A percentile compares a stretch with the other conserved stretches of the same genome.
Conservation (phyloP, 208 protist species). For the Wallacemonas sp. region DNA sequence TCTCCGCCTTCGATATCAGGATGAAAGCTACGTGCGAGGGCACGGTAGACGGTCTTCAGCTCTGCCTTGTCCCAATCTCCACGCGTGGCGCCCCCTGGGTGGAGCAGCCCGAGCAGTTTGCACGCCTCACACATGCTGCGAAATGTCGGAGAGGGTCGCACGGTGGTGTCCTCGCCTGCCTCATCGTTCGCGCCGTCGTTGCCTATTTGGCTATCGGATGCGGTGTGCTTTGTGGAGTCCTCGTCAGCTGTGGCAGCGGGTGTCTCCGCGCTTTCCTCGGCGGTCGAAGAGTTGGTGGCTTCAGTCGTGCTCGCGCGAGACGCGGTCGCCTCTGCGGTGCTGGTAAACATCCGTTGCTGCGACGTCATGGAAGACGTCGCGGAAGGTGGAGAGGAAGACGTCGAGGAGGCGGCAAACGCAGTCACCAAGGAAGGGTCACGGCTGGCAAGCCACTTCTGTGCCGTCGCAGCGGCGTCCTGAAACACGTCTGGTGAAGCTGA, state of each 20-base stretch:
- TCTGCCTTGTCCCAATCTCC: conserved; percentile 24
- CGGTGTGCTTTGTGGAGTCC: no score
- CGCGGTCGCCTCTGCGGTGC: neutral
- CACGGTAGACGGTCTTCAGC: conserved; percentile 44
- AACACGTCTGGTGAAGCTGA: neutral
- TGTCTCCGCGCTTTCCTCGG: neutral
- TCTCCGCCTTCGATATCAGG: conserved; percentile 39
- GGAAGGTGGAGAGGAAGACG: no score
- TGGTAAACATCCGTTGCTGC: neutral
- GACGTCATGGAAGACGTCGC: neutral
- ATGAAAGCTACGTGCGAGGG: conserved; percentile 35
- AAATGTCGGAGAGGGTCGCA: conserved; percentile 14
- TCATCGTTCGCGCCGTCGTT: neutral
- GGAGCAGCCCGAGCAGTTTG: conserved; percentile 19
- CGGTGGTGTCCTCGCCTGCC: conserved; percentile 1
- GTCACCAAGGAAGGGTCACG: neutral
- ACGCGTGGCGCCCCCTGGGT: conserved; percentile 14
- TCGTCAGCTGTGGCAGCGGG: neutral
- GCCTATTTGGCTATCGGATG: neutral
- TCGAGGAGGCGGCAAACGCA: neutral
- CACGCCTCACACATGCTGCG: conserved; percentile 21
- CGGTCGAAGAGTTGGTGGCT: neutral
- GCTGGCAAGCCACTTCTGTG: conserved; percentile 6
- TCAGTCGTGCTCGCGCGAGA: neutral
- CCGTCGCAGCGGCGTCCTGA: conserved; percentile 9